A percentile compares a stretch with the other conserved stretches of the same genome.
Conservation (phyloP, 345 rosid species). For the Moringa oleifera region DNA sequence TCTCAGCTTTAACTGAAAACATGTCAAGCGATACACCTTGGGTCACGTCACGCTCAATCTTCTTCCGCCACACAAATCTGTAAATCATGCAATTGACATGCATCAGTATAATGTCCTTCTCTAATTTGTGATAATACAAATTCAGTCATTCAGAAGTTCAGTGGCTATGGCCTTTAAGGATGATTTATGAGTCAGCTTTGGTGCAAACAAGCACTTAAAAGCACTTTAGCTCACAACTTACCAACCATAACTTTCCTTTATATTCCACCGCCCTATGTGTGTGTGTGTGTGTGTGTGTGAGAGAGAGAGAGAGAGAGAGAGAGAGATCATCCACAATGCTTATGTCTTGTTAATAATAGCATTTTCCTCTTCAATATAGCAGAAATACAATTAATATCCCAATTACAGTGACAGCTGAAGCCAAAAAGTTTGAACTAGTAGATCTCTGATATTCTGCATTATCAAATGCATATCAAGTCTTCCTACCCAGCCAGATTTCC, state of each 20-base stretch:
- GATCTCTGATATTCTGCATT: no score
- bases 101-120: background rate
- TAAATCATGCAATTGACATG: background rate
- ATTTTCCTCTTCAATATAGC: no score
- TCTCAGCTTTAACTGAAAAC: slow-evolving; percentile 83
- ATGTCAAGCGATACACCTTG: slow-evolving; percentile 58
- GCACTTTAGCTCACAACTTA: background rate
- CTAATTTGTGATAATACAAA: background rate
- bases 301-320: no score
- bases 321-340: no score
- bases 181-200: background rate
- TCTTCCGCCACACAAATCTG: slow-evolving; percentile 95
- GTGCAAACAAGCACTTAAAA: background rate
- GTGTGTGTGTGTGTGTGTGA: no score
- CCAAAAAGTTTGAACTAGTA: no score
- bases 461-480: no score
- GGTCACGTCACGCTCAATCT: slow-evolving; percentile 79
- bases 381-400: no score
- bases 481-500: no score
- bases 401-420: no score
- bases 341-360: no score
- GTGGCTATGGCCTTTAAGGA: background rate
- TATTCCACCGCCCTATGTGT: no score
- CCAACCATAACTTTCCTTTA: background rate
- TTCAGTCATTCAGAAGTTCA: background rate